These are phyloP conservation scores for Pseudofabraea citricarpa DNA, from an alignment of 2,329 filamentous ascomycete genomes.

Conservation along the genomic window DNA sequence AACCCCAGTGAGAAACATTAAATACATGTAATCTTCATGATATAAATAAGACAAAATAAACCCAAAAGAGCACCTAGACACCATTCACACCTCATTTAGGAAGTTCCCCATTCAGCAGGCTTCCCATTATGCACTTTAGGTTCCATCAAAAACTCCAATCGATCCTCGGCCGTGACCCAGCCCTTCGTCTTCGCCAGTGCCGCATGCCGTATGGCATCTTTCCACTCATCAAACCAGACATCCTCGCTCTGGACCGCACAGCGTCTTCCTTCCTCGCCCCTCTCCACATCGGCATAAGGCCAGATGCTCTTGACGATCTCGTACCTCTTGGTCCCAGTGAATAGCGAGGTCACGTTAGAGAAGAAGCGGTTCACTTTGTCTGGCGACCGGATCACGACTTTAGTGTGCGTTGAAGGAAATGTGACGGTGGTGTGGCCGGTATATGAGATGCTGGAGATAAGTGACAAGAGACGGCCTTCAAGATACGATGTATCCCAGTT, in stretches of 20 bases:
- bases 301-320: conserved; percentile 52
- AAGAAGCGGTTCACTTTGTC: conserved; percentile 51
- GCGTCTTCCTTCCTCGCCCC: conserved; percentile 38
- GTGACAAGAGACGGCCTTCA: conserved; percentile 47
- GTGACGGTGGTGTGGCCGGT: conserved; percentile 43
- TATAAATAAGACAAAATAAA: too few species aligned
- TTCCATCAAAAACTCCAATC: conserved; percentile 25
- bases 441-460: conserved; percentile 46
- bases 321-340: conserved; percentile 48
- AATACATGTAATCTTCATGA: too few species aligned
- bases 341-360: conserved; percentile 45
- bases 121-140: conserved; percentile 10
- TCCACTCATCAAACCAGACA: conserved; percentile 51
- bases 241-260: conserved; percentile 52
- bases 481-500: conserved; percentile 52
- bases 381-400: conserved; percentile 44
- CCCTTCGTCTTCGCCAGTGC: conserved; percentile 22
- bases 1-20: too few species aligned
- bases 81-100: neutral
- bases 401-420: conserved; percentile 45
- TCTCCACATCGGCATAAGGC: conserved; percentile 46
- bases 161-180: conserved; percentile 26
- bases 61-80: too few species aligned
- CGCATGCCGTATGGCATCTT: conserved; percentile 37
- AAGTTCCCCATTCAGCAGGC: conserved; percentile 9